These are phyloP conservation scores for Paramecium sexaurelia DNA, from an alignment of 73 alveolate species.

Conservation along the genomic window DNA sequence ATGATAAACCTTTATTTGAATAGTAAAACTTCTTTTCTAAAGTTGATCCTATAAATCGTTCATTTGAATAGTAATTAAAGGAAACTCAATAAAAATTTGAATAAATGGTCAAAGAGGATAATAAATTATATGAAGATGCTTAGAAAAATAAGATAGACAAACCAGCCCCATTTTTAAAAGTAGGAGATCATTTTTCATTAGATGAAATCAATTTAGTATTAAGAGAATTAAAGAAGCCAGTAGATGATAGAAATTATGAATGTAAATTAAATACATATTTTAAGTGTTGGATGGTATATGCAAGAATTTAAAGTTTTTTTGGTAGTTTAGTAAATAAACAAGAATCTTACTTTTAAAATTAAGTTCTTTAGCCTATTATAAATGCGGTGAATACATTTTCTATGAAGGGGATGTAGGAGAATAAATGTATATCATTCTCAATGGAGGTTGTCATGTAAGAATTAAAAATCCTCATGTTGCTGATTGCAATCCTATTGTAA, in stretches of 20 bases:
- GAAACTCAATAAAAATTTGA: conserved; percentile 18
- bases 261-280: neutral
- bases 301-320: neutral
- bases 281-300: conserved; percentile 42
- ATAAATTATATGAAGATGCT: neutral
- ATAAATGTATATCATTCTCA: conserved; percentile 58
- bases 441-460: conserved; percentile 70
- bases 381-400: conserved; percentile 7
- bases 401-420: conserved; percentile 67
- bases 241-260: conserved; percentile 42
- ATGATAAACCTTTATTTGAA: neutral
- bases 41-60: conserved; percentile 28
- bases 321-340: conserved; percentile 18
- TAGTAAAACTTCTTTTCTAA: neutral
- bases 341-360: neutral
- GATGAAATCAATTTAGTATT: conserved; percentile 28
- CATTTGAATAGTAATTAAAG: neutral
- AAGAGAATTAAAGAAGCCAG: conserved; percentile 3
- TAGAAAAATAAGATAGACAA: neutral
- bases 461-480: conserved; percentile 54
- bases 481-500: conserved; percentile 50
- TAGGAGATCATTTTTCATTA: conserved; percentile 21
- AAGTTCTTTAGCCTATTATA: neutral
- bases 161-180: conserved; percentile 43
- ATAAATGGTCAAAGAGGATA: conserved; percentile 24